phyloP scores from a whole-genome alignment of 1,139 yeast genomes.

The Hyphopichia buzzinii region DNA sequence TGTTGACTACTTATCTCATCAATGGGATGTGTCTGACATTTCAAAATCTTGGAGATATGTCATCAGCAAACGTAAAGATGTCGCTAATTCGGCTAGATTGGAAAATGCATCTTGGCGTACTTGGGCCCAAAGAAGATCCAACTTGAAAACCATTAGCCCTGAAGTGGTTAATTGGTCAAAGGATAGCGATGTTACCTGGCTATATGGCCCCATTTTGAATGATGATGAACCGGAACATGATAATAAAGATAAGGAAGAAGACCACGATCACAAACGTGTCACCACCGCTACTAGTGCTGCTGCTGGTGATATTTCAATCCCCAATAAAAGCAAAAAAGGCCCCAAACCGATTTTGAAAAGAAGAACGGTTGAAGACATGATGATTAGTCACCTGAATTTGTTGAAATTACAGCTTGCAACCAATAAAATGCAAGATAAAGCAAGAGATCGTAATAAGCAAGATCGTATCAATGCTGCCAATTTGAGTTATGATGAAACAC shows the following conservation, averaged over 20 bases:
- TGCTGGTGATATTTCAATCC: conserved; percentile 46
- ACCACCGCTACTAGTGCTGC: conserved; percentile 42
- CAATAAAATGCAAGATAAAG: conserved; percentile 30
- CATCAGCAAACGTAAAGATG: conserved; percentile 72
- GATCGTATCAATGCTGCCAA: conserved; percentile 8
- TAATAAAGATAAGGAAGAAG: conserved; percentile 26
- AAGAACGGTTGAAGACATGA: conserved; percentile 74
- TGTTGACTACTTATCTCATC: conserved; percentile 90
- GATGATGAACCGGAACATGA: conserved; percentile 22
- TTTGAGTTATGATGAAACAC: conserved; percentile 3
- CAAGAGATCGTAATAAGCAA: conserved; percentile 9
- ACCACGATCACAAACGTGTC: conserved; percentile 18
- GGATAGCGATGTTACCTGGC: conserved; percentile 77
- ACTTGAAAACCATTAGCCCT: conserved; percentile 67
- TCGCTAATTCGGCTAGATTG: conserved; percentile 64
- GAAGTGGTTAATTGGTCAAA: conserved; percentile 77
- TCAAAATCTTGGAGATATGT: conserved; percentile 95
- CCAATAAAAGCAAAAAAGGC: conserved; percentile 23
- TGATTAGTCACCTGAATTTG: conserved; percentile 57
- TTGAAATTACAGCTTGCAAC: conserved; percentile 47
- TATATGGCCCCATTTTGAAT: conserved; percentile 74
- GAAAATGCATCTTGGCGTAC: conserved; percentile 87
- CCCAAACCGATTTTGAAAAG: conserved; percentile 82
- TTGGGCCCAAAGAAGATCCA: conserved; percentile 76
- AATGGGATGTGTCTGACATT: conserved; percentile 93